These are phyloP conservation scores for Mortierella sp. DNA, from an alignment of 371 early-diverging fungal genomes.

Conservation along the genomic window DNA sequence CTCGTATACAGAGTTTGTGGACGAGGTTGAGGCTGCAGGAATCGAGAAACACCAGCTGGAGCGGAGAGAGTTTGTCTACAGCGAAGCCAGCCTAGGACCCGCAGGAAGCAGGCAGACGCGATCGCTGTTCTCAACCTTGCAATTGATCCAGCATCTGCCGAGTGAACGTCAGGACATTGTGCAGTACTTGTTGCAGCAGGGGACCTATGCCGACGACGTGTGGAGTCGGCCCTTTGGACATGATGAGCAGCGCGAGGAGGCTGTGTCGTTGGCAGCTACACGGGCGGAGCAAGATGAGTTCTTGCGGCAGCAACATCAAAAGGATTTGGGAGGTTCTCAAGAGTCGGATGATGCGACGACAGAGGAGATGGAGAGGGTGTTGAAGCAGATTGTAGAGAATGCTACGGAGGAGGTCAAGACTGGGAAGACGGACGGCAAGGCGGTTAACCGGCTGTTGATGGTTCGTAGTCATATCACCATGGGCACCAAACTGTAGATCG, in stretches of 20 bases:
- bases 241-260: slow-evolving; percentile 28
- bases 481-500: slow-evolving; percentile 33
- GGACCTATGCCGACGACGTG: slow-evolving; percentile 45
- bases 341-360: slow-evolving; percentile 23
- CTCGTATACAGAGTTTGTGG: slow-evolving; percentile 48
- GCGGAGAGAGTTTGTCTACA: slow-evolving; percentile 49
- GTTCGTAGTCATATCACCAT: slow-evolving; percentile 44
- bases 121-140: slow-evolving; percentile 22
- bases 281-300: slow-evolving; percentile 35
- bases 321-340: not conserved
- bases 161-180: slow-evolving; percentile 57
- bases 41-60: slow-evolving; percentile 39
- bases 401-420: slow-evolving; percentile 39
- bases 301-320: slow-evolving; percentile 19
- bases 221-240: slow-evolving; percentile 39
- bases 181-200: slow-evolving; percentile 40
- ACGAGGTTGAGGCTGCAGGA: slow-evolving; percentile 35
- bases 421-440: slow-evolving; percentile 43
- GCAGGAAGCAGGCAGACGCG: not conserved
- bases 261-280: slow-evolving; percentile 34
- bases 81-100: slow-evolving; percentile 19
- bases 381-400: slow-evolving; percentile 40
- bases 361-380: slow-evolving; percentile 50
- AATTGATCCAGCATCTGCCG: slow-evolving; percentile 46
- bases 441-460: slow-evolving; percentile 37